Percentiles rank a stretch among this genome's conserved stretches.
Conservation (phyloP, 2,329 filamentous ascomycete genomes). For the Beauveria rudraprayagi region DNA sequence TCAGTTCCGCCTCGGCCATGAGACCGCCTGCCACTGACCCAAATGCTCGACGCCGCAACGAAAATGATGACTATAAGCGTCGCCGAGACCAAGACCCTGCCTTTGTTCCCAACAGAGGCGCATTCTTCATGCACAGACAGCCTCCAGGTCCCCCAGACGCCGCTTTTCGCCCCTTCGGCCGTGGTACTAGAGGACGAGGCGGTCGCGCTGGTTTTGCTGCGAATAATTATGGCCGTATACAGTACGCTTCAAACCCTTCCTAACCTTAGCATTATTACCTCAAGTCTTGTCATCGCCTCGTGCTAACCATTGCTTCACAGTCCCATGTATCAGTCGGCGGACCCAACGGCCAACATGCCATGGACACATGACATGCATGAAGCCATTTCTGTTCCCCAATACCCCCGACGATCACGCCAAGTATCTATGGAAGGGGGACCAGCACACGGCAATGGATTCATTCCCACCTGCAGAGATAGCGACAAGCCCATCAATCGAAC, state of each 20-base stretch:
- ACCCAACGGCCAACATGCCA: constrained; percentile 61
- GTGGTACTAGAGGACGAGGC: constrained; percentile 53
- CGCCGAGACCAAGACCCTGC: constrained; percentile 82
- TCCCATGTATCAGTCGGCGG: constrained; percentile 37
- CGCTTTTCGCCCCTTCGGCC: constrained; percentile 64
- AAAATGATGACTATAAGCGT: constrained; percentile 86
- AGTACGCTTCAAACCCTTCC: constrained; percentile 41
- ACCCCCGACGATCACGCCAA: constrained; percentile 34
- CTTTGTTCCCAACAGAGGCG: constrained; percentile 87
- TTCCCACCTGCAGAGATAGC: constrained; percentile 50
- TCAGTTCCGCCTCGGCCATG: constrained; percentile 43
- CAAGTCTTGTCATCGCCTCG: not conserved
- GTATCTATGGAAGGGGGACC: constrained; percentile 39
- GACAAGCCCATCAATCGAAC: constrained; percentile 61
- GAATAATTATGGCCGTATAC: constrained; percentile 47
- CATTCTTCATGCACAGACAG: constrained; percentile 92
- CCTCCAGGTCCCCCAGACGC: constrained; percentile 68
- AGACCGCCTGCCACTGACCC: constrained; percentile 47
- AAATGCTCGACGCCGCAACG: constrained; percentile 62
- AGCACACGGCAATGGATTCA: constrained; percentile 46
- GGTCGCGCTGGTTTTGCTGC: constrained; percentile 52
- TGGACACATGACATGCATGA: constrained; percentile 98
- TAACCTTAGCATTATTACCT: not conserved
- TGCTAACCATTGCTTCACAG: constrained; percentile 22
- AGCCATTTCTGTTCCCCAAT: constrained; percentile 40